Evolutionary conservation across 176 grass and related monocot species (phyloP).

Genomic region (Paspalum notatum): DNA sequence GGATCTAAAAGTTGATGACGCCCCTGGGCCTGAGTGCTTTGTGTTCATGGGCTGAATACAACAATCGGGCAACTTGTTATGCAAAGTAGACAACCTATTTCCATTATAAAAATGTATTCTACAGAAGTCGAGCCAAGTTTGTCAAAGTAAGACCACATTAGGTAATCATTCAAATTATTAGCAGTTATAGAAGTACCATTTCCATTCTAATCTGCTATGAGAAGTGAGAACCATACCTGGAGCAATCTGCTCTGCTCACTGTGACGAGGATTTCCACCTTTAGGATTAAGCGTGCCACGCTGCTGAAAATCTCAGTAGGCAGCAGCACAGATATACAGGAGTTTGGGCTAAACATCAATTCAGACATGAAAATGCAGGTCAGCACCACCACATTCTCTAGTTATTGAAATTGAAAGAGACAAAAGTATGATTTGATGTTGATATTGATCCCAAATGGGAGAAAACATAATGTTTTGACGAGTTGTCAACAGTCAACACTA

Average conservation of each 20-base stretch:
- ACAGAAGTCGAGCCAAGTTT: neutral
- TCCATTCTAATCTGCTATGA: neutral
- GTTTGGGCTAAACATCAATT: neutral
- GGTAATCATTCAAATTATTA: neutral
- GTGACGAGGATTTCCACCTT: neutral
- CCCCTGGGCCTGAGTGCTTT: constrained; percentile 5
- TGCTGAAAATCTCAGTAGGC: neutral
- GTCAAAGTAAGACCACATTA: neutral
- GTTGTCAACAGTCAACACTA: too few relatives aligned
- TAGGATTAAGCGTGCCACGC: neutral
- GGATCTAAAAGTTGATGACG: neutral
- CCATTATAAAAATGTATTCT: neutral
- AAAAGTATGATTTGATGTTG: neutral
- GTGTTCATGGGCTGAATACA: constrained; percentile 4
- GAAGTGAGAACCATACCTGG: neutral
- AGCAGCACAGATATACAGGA: neutral
- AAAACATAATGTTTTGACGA: too few relatives aligned
- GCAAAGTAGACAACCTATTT: neutral
- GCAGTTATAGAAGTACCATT: neutral
- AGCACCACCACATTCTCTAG: neutral
- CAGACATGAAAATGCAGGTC: neutral
- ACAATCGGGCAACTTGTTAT: neutral
- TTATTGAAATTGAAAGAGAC: neutral
- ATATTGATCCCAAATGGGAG: neutral
- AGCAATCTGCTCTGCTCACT: neutral